Conservation (phyloP, 495 filamentous ascomycete species). For the Annulohypoxylon bovei region DNA sequence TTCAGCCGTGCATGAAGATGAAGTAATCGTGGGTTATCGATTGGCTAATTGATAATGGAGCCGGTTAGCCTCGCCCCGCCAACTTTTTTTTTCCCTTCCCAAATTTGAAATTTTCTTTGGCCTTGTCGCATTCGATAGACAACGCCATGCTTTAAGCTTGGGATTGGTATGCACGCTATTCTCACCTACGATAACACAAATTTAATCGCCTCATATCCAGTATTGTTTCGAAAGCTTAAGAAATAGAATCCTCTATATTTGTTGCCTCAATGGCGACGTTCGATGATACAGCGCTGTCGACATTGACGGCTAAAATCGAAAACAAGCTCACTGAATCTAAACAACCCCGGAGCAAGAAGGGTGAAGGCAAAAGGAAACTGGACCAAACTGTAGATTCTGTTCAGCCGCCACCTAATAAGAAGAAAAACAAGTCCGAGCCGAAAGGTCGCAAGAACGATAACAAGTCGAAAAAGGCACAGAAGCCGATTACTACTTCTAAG, state of each 20-base stretch:
- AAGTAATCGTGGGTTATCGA: slow-evolving; percentile 5
- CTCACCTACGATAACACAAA: not conserved
- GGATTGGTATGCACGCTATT: not conserved
- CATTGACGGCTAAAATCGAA: slow-evolving; percentile 73
- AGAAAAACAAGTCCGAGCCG: slow-evolving; percentile 32
- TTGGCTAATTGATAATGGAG: slow-evolving; percentile 6
- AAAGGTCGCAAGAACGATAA: slow-evolving; percentile 54
- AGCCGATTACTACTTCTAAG: slow-evolving; percentile 50
- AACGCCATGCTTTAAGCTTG: not conserved
- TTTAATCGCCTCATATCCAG: not conserved
- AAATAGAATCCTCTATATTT: no score
- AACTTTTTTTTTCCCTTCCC: slow-evolving; percentile 40
- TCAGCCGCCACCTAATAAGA: slow-evolving; percentile 43
- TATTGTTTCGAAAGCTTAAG: not conserved
- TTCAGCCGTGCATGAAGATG: slow-evolving; percentile 10
- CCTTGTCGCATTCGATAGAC: slow-evolving; percentile 20
- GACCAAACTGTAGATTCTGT: slow-evolving; percentile 36
- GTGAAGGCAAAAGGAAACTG: slow-evolving; percentile 44
- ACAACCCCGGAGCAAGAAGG: slow-evolving; percentile 32
- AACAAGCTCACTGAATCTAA: slow-evolving; percentile 43
- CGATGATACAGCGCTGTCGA: slow-evolving; percentile 68
- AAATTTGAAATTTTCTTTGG: slow-evolving; percentile 33
- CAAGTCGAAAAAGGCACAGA: slow-evolving; percentile 37
- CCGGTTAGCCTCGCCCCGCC: slow-evolving; percentile 41
- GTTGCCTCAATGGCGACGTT: slow-evolving; percentile 54